A percentile compares a stretch with the other conserved stretches of the same genome.
phyloP scores from a whole-genome alignment of 2,329 filamentous ascomycete genomes.

The Nothomitra cinnamomea region DNA sequence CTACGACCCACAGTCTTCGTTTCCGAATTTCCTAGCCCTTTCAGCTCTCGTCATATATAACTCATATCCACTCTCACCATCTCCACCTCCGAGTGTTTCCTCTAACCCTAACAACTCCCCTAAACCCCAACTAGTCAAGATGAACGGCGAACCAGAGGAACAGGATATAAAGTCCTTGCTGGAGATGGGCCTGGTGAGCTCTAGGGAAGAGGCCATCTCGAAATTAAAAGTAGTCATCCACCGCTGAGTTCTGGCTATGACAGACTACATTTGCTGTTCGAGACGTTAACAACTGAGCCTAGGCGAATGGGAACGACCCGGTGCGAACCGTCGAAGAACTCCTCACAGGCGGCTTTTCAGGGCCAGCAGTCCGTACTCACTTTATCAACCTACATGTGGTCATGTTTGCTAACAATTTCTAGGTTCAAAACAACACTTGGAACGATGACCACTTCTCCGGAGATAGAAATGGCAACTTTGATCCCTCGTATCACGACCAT shows the following conservation, averaged over 20 bases:
- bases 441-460: background rate
- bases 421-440: conserved; percentile 2
- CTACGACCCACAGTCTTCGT: no score
- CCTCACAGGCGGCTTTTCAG: background rate
- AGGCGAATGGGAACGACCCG: conserved; percentile 4
- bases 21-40: no score
- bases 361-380: background rate
- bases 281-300: background rate
- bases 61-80: no score
- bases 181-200: background rate
- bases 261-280: background rate
- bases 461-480: conserved; percentile 1
- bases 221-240: background rate
- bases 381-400: background rate
- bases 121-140: background rate
- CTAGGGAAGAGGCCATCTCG: conserved; percentile 2
- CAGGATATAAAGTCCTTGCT: background rate
- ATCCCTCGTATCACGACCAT: background rate
- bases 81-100: background rate
- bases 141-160: conserved; percentile 3
- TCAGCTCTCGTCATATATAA: no score
- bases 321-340: background rate
- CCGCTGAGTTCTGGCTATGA: background rate
- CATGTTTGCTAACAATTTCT: background rate
- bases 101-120: background rate